Percentiles rank a stretch among this genome's conserved stretches.
These are phyloP conservation scores for Glaciozyma martinii DNA, from an alignment of 768 basidiomycete genomes.

Conservation along the genomic window DNA sequence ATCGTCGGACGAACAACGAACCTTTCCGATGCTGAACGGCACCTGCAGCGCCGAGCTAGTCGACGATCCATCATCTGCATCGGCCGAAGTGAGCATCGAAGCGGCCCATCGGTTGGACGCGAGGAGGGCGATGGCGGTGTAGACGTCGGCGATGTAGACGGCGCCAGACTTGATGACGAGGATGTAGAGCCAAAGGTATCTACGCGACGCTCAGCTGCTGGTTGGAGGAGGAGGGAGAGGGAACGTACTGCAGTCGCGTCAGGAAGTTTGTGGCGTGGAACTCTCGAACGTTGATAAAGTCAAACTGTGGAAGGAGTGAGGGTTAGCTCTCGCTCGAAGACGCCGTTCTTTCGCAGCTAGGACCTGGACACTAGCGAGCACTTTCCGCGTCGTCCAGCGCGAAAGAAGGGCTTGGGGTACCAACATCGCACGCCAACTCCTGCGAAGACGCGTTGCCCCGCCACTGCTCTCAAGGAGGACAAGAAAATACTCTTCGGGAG, in stretches of 20 bases:
- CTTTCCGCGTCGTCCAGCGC: too few species aligned
- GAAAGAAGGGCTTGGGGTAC: too few species aligned
- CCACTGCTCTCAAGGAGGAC: too few species aligned
- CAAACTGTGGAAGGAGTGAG: constrained; percentile 55
- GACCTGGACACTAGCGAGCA: too few species aligned
- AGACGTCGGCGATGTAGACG: constrained; percentile 95
- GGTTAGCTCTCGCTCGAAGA: neutral
- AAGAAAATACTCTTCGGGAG: too few species aligned
- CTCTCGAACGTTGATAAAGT: constrained; percentile 88
- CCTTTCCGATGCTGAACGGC: constrained; percentile 51
- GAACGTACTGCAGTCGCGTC: constrained; percentile 68
- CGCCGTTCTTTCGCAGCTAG: neutral
- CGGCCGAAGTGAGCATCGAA: constrained; percentile 73
- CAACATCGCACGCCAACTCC: too few species aligned
- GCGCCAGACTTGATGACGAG: constrained; percentile 90
- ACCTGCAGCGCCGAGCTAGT: constrained; percentile 68
- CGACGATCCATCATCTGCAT: constrained; percentile 40
- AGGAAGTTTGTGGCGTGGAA: constrained; percentile 78
- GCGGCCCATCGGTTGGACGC: constrained; percentile 83
- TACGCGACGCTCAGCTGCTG: constrained; percentile 37
- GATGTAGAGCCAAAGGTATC: constrained; percentile 88
- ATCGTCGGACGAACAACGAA: neutral
- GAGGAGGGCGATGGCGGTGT: constrained; percentile 93
- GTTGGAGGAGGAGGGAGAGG: neutral
- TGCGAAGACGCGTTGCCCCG: too few species aligned